These are phyloP conservation scores for Plasmodium fragile DNA, from an alignment of 169 alveolate species.

Conservation along the genomic window DNA sequence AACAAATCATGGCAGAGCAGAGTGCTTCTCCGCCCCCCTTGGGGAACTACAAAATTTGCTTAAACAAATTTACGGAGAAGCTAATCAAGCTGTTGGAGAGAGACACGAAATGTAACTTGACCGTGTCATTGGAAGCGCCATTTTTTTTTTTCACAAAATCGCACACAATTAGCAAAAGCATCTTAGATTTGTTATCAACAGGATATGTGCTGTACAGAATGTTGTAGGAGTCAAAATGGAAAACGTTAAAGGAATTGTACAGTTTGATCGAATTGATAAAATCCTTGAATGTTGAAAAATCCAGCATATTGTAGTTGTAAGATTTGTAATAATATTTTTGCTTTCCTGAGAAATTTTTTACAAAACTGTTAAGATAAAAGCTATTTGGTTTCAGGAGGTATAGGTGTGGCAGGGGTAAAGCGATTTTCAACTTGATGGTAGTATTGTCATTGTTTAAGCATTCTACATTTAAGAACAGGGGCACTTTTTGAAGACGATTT, in stretches of 20 bases:
- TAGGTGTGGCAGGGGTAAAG: conserved; percentile 49
- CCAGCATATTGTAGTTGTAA: conserved; percentile 30
- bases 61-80: conserved; percentile 53
- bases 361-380: conserved; percentile 40
- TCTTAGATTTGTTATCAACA: conserved; percentile 16
- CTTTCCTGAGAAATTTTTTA: conserved; percentile 1
- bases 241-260: conserved; percentile 55
- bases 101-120: conserved; percentile 63
- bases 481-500: conserved; percentile 6
- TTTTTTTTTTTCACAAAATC: conserved; percentile 26
- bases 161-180: conserved; percentile 48
- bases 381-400: conserved; percentile 52
- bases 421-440: conserved; percentile 34
- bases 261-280: conserved; percentile 58
- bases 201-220: conserved; percentile 52
- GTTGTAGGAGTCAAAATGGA: conserved; percentile 50
- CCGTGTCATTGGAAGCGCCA: not conserved
- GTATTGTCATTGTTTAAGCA: conserved; percentile 67
- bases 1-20: not conserved
- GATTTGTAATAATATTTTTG: conserved; percentile 53
- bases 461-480: conserved; percentile 40
- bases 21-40: not conserved
- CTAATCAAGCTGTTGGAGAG: conserved; percentile 41
- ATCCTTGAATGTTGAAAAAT: conserved; percentile 9
- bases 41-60: conserved; percentile 42